Evolutionary conservation across 2,329 filamentous ascomycete species (phyloP), one percentile per base, ranked within the genome.

Genomic region (Fusarium mundagurra): DNA sequence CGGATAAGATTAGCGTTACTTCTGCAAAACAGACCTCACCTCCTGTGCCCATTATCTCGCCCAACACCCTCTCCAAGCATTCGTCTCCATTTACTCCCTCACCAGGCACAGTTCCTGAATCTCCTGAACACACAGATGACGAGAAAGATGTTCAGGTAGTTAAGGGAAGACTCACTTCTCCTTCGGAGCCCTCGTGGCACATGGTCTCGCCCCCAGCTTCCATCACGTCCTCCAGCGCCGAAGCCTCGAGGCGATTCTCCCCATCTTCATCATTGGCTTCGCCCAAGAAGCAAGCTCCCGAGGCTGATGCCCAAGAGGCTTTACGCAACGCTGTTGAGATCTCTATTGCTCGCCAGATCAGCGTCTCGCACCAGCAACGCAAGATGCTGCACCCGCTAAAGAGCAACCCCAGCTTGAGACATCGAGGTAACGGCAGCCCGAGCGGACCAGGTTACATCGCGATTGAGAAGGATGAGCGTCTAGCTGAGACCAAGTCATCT

Each of bases 331-430:
- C 90, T 4, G 90, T 91, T 8, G 88, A 92, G 80, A 85, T 92
- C 51, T 92, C 90, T 4, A 92, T 93, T 74, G 91, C 91, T 1
- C 85, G 92, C 4, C 91, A 93, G 79, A 92, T 93, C 73, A 92
- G 89, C 73, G 84, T 93, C 33, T 92, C 90, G 18, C 84, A 88
- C 18, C 86, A 90, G 80, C 91, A 92, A 80, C 85, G 88, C 24
- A 86, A 88, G 77, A 82, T 92, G 71, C 82, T 92, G 24, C 85
- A 87, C n/a, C 89, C 89, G 18, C 81, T 90, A 44, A 84, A 86
- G 76, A 83, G 81, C 29, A 80, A 74, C 59, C 77, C 64, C 33
- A 77, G 75, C 67, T 71, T 78, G 55, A 72, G 74, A 38, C 72
- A 63, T 22, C 73, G 63, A 47, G 63, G 64, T 7, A 70, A 79